Conservation (phyloP, 164 flowering plant species). For the Liriodendron chinense region DNA sequence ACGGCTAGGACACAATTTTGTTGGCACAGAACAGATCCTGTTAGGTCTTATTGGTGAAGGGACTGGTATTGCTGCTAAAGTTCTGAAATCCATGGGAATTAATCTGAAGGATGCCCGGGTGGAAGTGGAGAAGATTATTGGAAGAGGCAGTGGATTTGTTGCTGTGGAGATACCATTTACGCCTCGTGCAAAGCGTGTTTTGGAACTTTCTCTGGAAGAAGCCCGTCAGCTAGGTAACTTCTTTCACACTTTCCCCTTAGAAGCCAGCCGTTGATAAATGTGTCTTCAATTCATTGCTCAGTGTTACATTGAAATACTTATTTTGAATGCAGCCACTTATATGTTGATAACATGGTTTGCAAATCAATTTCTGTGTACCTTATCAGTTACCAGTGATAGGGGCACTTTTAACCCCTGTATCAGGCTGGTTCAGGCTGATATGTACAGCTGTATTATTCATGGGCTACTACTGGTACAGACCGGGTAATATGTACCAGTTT, state of each 20-base stretch:
- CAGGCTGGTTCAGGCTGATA: too few species aligned
- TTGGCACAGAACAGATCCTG: slow-evolving; percentile 91
- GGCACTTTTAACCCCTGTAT: too few species aligned
- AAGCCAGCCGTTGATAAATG: background rate
- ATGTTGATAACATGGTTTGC: too few species aligned
- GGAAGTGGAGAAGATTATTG: slow-evolving; percentile 95
- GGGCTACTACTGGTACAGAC: too few species aligned
- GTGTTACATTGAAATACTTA: background rate
- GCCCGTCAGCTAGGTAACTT: slow-evolving; percentile 89
- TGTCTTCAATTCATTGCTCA: background rate
- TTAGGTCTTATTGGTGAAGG: slow-evolving; percentile 98
- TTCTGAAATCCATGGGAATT: slow-evolving; percentile 91
- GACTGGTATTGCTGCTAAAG: slow-evolving; percentile 97
- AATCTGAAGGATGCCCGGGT: slow-evolving; percentile 94
- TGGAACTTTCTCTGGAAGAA: slow-evolving; percentile 90
- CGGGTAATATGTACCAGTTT: too few species aligned
- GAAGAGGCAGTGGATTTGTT: slow-evolving; percentile 91
- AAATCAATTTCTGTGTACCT: too few species aligned
- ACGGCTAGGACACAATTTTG: slow-evolving; percentile 92
- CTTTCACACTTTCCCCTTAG: background rate
- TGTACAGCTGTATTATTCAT: too few species aligned
- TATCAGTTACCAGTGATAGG: too few species aligned
- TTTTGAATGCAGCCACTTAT: background rate
- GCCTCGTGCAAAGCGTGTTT: slow-evolving; percentile 92
- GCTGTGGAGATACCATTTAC: slow-evolving; percentile 95